Conservation (phyloP, 768 basidiomycete genomes). For the Heimioporus sp. region DNA sequence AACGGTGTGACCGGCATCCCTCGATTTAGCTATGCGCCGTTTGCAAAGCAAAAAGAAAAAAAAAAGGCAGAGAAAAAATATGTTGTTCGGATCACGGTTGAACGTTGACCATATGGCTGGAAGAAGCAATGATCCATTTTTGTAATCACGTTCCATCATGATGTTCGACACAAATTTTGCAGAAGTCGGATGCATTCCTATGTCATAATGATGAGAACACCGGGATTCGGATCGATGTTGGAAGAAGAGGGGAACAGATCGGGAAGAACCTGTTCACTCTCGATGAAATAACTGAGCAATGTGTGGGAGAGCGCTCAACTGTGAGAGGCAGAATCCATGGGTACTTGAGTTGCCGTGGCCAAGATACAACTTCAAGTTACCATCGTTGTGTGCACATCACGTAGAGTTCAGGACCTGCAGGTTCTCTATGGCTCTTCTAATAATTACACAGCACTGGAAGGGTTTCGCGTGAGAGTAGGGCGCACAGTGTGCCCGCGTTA, state of each 20-base stretch:
- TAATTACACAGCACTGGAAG: not conserved
- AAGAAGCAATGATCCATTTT: no score
- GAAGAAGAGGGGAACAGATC: not conserved
- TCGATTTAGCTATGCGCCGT: no score
- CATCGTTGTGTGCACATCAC: constrained; percentile 4
- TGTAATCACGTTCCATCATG: not conserved
- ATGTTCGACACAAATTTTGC: no score
- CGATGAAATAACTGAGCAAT: no score
- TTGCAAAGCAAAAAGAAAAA: no score
- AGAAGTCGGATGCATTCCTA: not conserved
- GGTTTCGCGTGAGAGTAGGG: constrained; percentile 8
- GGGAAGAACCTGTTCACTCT: no score
- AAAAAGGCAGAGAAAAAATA: no score
- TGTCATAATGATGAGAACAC: not conserved
- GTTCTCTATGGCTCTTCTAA: not conserved
- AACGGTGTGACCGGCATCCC: no score
- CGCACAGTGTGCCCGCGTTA: not conserved
- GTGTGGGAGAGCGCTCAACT: not conserved
- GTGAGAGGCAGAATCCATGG: not conserved
- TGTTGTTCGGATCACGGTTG: no score
- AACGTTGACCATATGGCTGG: no score
- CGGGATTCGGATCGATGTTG: constrained; percentile 4
- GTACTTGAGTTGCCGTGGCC: no score
- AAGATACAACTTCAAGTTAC: no score
- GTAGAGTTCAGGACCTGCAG: constrained; percentile 10